Percentiles rank a stretch among this genome's conserved stretches.
These are phyloP conservation scores for Laguncularia racemosa DNA, from an alignment of 345 rosid genomes.

Conservation along the genomic window DNA sequence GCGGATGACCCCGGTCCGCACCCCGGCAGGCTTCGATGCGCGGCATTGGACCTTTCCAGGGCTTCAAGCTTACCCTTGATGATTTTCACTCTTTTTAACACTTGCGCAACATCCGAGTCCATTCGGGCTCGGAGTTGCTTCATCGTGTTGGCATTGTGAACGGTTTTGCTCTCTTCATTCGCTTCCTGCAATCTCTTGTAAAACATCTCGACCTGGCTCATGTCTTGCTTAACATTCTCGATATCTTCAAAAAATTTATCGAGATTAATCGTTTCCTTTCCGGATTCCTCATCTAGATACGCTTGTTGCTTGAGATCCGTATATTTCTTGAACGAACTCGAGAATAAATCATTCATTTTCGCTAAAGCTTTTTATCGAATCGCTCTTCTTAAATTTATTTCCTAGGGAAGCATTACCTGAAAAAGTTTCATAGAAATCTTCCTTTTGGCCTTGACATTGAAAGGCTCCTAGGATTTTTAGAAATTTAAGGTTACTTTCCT, in stretches of 20 bases:
- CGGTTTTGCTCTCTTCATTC: constrained; percentile 62
- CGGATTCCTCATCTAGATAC: constrained; percentile 55
- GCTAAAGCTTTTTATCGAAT: background rate
- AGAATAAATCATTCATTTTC: constrained; percentile 78
- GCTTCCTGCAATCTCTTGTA: constrained; percentile 64
- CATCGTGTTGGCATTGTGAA: constrained; percentile 61
- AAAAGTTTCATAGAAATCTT: too few relatives aligned
- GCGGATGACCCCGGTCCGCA: constrained; percentile 74
- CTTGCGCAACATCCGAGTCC: constrained; percentile 57
- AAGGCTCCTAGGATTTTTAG: too few relatives aligned
- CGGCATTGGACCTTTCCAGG: constrained; percentile 57
- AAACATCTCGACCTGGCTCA: constrained; percentile 45
- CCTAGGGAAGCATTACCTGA: background rate
- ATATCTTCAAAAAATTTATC: constrained; percentile 77
- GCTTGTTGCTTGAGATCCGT: constrained; percentile 59
- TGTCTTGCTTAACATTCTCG: constrained; percentile 65
- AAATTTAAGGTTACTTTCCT: too few relatives aligned
- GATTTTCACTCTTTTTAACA: constrained; percentile 52
- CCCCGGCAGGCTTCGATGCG: constrained; percentile 51
- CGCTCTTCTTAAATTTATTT: background rate
- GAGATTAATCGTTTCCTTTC: constrained; percentile 49
- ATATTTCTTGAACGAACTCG: constrained; percentile 71
- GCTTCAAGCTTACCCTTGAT: constrained; percentile 72
- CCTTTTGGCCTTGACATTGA: too few relatives aligned
- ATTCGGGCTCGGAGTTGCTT: constrained; percentile 49